phyloP scores from a whole-genome alignment of 2,329 filamentous ascomycete genomes.

The Graphium sp. region DNA sequence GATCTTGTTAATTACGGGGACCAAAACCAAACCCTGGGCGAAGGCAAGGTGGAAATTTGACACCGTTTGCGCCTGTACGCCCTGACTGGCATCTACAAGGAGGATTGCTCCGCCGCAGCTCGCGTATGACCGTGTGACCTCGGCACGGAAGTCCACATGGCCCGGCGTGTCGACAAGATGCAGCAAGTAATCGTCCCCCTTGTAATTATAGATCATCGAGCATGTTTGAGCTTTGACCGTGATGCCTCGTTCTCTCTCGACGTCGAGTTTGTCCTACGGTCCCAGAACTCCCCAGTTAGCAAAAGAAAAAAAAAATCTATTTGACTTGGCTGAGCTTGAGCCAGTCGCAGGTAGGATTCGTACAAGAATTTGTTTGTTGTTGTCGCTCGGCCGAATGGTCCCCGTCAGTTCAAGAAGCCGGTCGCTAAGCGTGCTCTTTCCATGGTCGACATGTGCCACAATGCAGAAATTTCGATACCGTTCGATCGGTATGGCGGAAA shows the following conservation, averaged over 20 bases:
- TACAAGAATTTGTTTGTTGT: slow-evolving; percentile 79
- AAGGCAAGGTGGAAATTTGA: slow-evolving; percentile 98
- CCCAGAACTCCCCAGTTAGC: neutral
- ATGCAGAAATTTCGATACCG: slow-evolving; percentile 94
- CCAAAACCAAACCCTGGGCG: slow-evolving; percentile 67
- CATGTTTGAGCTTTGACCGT: slow-evolving; percentile 98
- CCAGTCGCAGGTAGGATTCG: slow-evolving; percentile 4
- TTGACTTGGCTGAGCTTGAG: neutral
- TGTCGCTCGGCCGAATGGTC: slow-evolving; percentile 64
- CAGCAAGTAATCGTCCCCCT: slow-evolving; percentile 76
- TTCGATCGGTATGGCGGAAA: slow-evolving; percentile 60
- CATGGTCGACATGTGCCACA: slow-evolving; percentile 96
- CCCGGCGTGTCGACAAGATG: slow-evolving; percentile 95
- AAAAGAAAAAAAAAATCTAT: neutral
- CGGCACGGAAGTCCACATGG: slow-evolving; percentile 93
- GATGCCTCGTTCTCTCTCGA: slow-evolving; percentile 89
- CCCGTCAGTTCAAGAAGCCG: slow-evolving; percentile 85
- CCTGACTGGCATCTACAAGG: slow-evolving; percentile 90
- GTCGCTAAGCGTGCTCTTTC: slow-evolving; percentile 90
- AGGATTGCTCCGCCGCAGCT: slow-evolving; percentile 87
- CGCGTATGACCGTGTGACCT: slow-evolving; percentile 90
- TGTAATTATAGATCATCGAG: slow-evolving; percentile 86
- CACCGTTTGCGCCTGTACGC: slow-evolving; percentile 93
- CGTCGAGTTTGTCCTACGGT: slow-evolving; percentile 69
- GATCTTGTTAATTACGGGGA: slow-evolving; percentile 94